These are phyloP conservation scores for Ampelocalamus luodianensis DNA, from an alignment of 176 grass and related monocot genomes.

Conservation along the genomic window DNA sequence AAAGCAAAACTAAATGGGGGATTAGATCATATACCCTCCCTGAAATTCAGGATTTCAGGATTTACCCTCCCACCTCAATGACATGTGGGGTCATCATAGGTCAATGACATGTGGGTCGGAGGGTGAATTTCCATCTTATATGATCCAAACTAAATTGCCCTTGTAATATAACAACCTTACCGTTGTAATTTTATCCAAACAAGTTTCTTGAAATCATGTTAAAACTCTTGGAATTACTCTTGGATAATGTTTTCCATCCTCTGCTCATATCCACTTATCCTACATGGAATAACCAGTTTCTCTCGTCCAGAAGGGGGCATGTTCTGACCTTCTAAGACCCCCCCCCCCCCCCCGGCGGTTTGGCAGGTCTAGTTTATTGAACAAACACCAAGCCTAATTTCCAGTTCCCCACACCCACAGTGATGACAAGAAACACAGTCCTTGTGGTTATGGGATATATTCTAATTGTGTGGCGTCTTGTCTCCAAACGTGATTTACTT, in stretches of 20 bases:
- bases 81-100: too few species aligned
- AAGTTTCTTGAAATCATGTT: conserved; percentile 18
- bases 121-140: too few species aligned
- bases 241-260: not conserved
- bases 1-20: conserved; percentile 13
- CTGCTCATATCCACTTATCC: not conserved
- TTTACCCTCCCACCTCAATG: too few species aligned
- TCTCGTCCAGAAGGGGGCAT: not conserved
- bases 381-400: not conserved
- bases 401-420: not conserved
- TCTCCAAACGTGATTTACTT: not conserved
- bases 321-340: not conserved
- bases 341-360: too few species aligned
- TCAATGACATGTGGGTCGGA: too few species aligned
- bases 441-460: not conserved
- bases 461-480: not conserved
- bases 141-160: not conserved
- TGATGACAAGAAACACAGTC: not conserved
- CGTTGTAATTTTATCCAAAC: not conserved
- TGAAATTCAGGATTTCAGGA: too few species aligned
- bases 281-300: not conserved
- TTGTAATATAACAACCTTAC: not conserved
- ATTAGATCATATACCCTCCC: too few species aligned
- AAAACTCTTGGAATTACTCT: not conserved
- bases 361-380: conserved; percentile 4